phyloP scores from a whole-genome alignment of 2,329 filamentous ascomycete species.

The Shiraia sp. region DNA sequence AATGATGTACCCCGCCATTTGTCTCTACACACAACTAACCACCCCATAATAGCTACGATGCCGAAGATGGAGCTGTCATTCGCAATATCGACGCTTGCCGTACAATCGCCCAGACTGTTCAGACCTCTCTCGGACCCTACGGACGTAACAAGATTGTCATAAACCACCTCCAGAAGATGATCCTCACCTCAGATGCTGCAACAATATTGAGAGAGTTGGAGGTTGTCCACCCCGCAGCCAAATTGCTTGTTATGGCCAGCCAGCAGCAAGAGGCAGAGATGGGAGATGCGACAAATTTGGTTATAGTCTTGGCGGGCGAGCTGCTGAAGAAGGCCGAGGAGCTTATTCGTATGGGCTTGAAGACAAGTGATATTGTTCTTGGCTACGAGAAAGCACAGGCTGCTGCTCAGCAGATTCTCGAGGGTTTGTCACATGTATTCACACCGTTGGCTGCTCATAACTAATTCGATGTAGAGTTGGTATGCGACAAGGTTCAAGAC shows the following conservation, averaged over 20 bases:
- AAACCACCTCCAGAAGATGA: slow-evolving; percentile 99
- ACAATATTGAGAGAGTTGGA: slow-evolving; percentile 97
- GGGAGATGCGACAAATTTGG: slow-evolving; percentile 97
- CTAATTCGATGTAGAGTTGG: slow-evolving; percentile 63
- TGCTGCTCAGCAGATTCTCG: slow-evolving; percentile 81
- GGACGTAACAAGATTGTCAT: slow-evolving; percentile 99
- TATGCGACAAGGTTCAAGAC: slow-evolving; percentile 87
- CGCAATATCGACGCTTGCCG: slow-evolving; percentile 99
- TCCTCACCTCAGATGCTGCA: slow-evolving; percentile 94
- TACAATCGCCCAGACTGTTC: slow-evolving; percentile 92
- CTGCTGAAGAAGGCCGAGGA: slow-evolving; percentile 97
- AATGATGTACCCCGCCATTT: slow-evolving; percentile 16
- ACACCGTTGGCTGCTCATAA: background rate
- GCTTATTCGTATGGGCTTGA: slow-evolving; percentile 91
- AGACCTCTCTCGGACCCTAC: slow-evolving; percentile 95
- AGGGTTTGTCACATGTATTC: slow-evolving; percentile 55
- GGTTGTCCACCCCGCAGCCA: slow-evolving; percentile 96
- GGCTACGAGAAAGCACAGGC: slow-evolving; percentile 95
- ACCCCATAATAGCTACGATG: slow-evolving; percentile 75
- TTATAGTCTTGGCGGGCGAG: slow-evolving; percentile 94
- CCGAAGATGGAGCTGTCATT: slow-evolving; percentile 97
- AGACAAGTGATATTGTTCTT: slow-evolving; percentile 95
- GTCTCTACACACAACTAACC: slow-evolving; percentile 36
- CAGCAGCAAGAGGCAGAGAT: slow-evolving; percentile 99
- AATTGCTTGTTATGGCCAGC: slow-evolving; percentile 96